Conservation (phyloP, 192 early-diverging fungal genomes). For the Haplosporangium gracile region DNA sequence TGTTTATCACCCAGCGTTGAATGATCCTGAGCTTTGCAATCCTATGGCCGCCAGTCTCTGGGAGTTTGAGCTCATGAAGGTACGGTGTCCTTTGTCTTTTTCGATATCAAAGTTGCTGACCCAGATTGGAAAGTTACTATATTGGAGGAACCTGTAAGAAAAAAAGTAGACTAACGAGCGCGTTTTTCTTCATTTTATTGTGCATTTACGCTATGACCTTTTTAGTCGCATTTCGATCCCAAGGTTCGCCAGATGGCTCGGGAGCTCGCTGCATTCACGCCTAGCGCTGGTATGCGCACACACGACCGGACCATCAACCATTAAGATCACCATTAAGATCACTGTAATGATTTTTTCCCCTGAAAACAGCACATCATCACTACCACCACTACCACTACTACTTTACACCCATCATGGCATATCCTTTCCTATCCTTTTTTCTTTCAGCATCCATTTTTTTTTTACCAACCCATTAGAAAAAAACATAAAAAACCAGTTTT, state of each 20-base stretch:
- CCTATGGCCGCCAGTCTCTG: constrained; percentile 93
- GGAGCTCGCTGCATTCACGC: constrained; percentile 55
- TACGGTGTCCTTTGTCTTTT: constrained; percentile 34
- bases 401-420: neutral
- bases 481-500: neutral
- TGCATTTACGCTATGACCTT: neutral
- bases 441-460: neutral
- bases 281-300: constrained; percentile 47
- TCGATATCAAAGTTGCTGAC: no score
- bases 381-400: no score
- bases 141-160: constrained; percentile 43
- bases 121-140: no score
- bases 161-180: neutral
- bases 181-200: neutral
- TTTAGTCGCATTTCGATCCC: constrained; percentile 70
- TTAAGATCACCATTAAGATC: constrained; percentile 25
- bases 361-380: neutral
- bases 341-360: neutral
- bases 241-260: constrained; percentile 63
- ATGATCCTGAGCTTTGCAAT: constrained; percentile 96
- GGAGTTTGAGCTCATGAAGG: constrained; percentile 86
- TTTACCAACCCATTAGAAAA: neutral
- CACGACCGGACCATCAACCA: constrained; percentile 54
- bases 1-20: constrained; percentile 81
- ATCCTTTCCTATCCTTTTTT: neutral